These are phyloP conservation scores for Pseudogymnoascus sp. DNA, from an alignment of 2,329 filamentous ascomycete genomes.

Conservation along the genomic window DNA sequence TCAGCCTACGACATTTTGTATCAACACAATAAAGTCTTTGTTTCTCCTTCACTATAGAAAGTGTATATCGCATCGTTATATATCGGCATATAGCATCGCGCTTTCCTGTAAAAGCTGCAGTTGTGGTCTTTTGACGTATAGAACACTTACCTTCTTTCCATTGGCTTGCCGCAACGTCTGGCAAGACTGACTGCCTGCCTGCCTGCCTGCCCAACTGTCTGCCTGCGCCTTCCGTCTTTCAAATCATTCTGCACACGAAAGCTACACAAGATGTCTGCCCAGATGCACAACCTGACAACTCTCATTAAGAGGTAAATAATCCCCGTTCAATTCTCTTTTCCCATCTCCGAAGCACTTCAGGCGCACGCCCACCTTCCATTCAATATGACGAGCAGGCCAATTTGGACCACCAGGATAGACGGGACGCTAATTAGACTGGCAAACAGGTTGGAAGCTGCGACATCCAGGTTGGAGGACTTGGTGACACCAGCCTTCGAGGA, in stretches of 20 bases:
- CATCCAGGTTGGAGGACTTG: slow-evolving; percentile 92
- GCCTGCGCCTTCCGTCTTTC: slow-evolving; percentile 1
- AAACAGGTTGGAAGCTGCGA: slow-evolving; percentile 87
- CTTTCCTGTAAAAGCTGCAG: not conserved
- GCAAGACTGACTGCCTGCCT: not conserved
- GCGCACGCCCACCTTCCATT: not conserved
- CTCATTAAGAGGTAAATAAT: slow-evolving; percentile 85
- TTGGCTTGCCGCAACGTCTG: not conserved
- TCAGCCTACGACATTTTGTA: slow-evolving; percentile 1
- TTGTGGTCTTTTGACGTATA: not conserved
- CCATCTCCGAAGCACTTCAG: slow-evolving; percentile 10
- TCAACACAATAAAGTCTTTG: not conserved
- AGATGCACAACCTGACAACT: slow-evolving; percentile 95
- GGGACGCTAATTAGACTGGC: slow-evolving; percentile 21
- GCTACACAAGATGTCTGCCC: slow-evolving; percentile 54
- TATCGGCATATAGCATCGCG: not conserved
- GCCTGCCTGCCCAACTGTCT: not conserved
- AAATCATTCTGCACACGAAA: not conserved
- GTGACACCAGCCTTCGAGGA: slow-evolving; percentile 66
- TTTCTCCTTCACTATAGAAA: not conserved
- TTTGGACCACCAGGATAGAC: not conserved
- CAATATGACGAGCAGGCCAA: slow-evolving; percentile 15
- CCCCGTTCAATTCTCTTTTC: slow-evolving; percentile 21
- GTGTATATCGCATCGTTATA: not conserved
- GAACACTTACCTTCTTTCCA: not conserved